Percentiles rank a stretch among this genome's conserved stretches.
phyloP scores from a whole-genome alignment of 306 rosid species.

The Cajanus cajan region DNA sequence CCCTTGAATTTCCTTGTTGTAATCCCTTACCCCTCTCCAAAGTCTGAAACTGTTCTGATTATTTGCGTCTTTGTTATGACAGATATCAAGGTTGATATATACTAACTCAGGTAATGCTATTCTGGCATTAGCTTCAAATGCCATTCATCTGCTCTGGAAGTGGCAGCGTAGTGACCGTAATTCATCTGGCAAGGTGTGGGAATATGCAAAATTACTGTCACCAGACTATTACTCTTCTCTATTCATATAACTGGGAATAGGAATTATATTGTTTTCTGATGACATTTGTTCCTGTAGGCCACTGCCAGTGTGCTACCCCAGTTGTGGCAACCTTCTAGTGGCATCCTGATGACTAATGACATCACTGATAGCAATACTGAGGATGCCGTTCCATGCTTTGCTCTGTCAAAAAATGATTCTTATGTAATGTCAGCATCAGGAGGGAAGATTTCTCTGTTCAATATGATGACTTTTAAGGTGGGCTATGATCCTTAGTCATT shows the following conservation, averaged over 20 bases:
- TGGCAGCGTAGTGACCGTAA: slow-evolving; percentile 86
- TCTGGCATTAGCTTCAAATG: slow-evolving; percentile 91
- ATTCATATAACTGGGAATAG: not conserved
- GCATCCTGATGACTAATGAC: slow-evolving; percentile 93
- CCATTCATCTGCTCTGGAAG: slow-evolving; percentile 93
- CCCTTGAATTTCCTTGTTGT: not conserved
- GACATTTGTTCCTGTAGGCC: slow-evolving; percentile 57
- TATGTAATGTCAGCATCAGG: slow-evolving; percentile 99
- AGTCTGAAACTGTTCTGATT: slow-evolving; percentile 19
- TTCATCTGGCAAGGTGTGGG: slow-evolving; percentile 68
- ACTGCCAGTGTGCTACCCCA: slow-evolving; percentile 81
- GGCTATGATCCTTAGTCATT: not conserved
- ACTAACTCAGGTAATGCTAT: slow-evolving; percentile 93
- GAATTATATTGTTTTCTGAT: slow-evolving; percentile 23
- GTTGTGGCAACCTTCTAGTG: slow-evolving; percentile 96
- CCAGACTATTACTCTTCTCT: slow-evolving; percentile 10
- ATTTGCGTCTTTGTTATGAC: slow-evolving; percentile 36
- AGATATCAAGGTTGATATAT: slow-evolving; percentile 93
- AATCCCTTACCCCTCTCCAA: not conserved
- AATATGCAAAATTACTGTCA: slow-evolving; percentile 15
- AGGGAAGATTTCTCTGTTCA: slow-evolving; percentile 90
- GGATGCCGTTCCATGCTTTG: slow-evolving; percentile 90
- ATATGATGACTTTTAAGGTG: slow-evolving; percentile 99
- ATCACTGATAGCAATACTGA: slow-evolving; percentile 69
- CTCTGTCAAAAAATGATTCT: slow-evolving; percentile 92